Percentiles rank a stretch among this genome's conserved stretches.
Evolutionary conservation across 148 eudicot species (phyloP).

Genomic region (Diospyros lotus): DNA sequence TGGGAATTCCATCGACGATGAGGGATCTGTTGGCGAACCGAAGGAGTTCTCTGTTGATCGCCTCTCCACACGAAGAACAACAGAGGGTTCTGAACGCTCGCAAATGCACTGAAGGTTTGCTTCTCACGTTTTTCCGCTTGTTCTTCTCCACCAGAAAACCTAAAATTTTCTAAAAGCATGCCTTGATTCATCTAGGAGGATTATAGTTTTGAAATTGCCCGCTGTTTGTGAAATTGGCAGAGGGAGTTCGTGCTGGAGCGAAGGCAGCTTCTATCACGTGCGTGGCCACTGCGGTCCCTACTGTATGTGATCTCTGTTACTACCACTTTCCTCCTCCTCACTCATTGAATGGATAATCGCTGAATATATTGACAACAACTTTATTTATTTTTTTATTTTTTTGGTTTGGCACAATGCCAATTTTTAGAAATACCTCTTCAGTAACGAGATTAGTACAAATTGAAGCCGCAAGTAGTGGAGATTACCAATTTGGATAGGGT

Average conservation of each 20-base stretch:
- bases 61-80: constrained; percentile 42
- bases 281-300: constrained; percentile 61
- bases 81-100: constrained; percentile 22
- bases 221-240: constrained; percentile 30
- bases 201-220: neutral
- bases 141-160: no score
- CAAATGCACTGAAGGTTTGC: constrained; percentile 39
- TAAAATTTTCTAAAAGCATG: neutral
- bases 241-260: constrained; percentile 70
- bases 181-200: neutral
- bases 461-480: neutral
- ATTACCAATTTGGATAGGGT: neutral
- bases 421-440: neutral
- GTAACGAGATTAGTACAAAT: neutral
- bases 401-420: neutral
- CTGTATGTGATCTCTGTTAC: constrained; percentile 33
- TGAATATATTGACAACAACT: neutral
- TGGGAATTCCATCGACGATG: constrained; percentile 37
- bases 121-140: neutral
- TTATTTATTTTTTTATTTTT: neutral
- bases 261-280: constrained; percentile 70
- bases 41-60: constrained; percentile 25
- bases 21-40: constrained; percentile 22
- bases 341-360: neutral
- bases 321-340: neutral